These are phyloP conservation scores for Saprolegnia diclina DNA, from an alignment of 352 stramenopile species.

Conservation along the genomic window DNA sequence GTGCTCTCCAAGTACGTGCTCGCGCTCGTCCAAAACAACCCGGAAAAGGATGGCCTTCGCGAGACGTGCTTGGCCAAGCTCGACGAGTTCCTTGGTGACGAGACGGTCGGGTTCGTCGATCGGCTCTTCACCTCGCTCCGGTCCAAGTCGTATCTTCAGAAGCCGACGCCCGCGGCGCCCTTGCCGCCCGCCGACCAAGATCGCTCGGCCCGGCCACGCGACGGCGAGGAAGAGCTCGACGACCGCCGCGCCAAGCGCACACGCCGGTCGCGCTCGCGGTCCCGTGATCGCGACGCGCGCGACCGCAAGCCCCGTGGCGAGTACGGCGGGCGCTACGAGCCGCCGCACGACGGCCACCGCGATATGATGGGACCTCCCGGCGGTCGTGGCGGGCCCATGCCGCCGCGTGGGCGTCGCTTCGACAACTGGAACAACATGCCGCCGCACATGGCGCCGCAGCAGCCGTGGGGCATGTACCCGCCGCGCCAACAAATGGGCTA, in stretches of 20 bases:
- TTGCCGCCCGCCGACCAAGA: neutral
- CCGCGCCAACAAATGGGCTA: conserved; percentile 15
- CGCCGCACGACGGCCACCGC: conserved; percentile 30
- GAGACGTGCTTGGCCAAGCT: conserved; percentile 72
- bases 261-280: conserved; percentile 21
- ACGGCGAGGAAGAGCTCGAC: conserved; percentile 1
- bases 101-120: conserved; percentile 64
- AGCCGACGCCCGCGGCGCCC: conserved; percentile 21
- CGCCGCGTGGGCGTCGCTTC: conserved; percentile 22
- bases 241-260: conserved; percentile 9
- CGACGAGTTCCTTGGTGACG: conserved; percentile 80
- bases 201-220: neutral
- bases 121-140: conserved; percentile 64
- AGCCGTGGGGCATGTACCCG: conserved; percentile 18
- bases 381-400: neutral
- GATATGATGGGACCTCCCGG: neutral
- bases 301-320: conserved; percentile 20
- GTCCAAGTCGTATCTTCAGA: conserved; percentile 48
- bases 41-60: conserved; percentile 56
- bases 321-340: conserved; percentile 30
- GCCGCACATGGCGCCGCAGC: conserved; percentile 8
- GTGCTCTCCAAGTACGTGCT: conserved; percentile 86
- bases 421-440: conserved; percentile 27
- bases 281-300: neutral
- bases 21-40: conserved; percentile 78